Evolutionary conservation across 78 protist species (phyloP).

Genomic region (Bigelowiella natans): DNA sequence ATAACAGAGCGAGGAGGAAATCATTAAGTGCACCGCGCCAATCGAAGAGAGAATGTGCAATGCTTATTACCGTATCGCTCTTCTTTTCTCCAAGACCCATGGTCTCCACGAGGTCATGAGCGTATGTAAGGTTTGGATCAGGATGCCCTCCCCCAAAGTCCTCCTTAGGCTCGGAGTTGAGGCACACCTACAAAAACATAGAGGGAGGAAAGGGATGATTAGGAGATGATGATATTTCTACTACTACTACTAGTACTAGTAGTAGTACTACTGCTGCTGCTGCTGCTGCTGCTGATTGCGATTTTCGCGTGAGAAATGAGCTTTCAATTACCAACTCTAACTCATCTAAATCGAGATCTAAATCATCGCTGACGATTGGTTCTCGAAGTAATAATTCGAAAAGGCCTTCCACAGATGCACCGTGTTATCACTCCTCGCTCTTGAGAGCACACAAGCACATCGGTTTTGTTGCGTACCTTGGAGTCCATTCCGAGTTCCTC

Average conservation of each 20-base stretch:
- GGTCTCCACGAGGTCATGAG: conserved; percentile 68
- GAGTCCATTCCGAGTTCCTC: conserved; percentile 59
- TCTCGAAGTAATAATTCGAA: no score
- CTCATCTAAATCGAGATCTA: no score
- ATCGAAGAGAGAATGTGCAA: no score
- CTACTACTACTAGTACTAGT: no score
- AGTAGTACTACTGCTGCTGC: no score
- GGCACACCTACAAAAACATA: not conserved
- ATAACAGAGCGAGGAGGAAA: no score
- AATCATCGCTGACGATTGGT: no score
- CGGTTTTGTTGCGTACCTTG: not conserved
- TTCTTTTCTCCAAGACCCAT: conserved; percentile 51
- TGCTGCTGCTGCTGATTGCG: no score
- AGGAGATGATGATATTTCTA: not conserved
- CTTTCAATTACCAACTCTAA: no score
- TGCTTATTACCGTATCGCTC: no score
- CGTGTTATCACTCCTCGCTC: not conserved
- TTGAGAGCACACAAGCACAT: not conserved
- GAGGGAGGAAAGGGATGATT: not conserved
- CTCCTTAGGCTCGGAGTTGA: conserved; percentile 51
- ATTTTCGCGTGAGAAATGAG: no score
- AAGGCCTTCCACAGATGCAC: not conserved
- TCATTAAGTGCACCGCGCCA: no score
- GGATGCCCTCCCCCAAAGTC: conserved; percentile 95
- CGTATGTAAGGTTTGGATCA: conserved; percentile 94